Evolutionary conservation across 768 basidiomycete genomes (phyloP), one percentile per base, ranked within the genome.

Genomic region (Piloderma croceum): DNA sequence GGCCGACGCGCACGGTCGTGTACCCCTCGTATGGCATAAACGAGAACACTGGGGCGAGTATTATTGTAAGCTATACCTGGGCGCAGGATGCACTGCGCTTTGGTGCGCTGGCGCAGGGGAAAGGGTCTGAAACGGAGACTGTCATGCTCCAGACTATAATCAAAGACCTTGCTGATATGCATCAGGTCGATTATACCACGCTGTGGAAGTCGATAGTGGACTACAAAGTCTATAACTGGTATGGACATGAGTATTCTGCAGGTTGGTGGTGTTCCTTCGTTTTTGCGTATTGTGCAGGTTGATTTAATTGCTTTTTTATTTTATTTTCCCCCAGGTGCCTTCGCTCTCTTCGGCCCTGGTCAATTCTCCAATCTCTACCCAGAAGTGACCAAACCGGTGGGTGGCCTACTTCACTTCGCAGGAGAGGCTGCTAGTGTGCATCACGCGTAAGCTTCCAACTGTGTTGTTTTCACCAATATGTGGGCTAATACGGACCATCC

Each of bases 351-450:
- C 27, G 55, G 50, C 4, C 56, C 58, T 5, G 54, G 49, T 4
- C 53, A 59, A 37, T 61, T 59, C 43, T 43, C 48, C 23, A 47
- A 39, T 24, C 39, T 54, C 39, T 49, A 52, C 38, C 31, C 44
- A 38, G 43, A 57, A 40, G 48, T 54, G 34, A 19, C 54, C 21
- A 38, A 51, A 31, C 48, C 57, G 15, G 51, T 46, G 11, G 42
- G 43, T 11, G 58, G 60, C 5, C 45, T 37, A n/a, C 49, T 63
- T 42, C 58, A 62, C 40, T 50, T 64, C 36, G 60, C 60, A 9
- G 63, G 63, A 15, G 63, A 64, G 45, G 57, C 58, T n/a, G 54
- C 61, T 11, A 58, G 56, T 31, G 54, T 48, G 23, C 58, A 62
- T 32, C 62, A 64, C 43, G 61, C 49, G 15, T 59, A 10, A 10